Evolutionary conservation across 2,329 filamentous ascomycete genomes (phyloP).

Genomic region (Colletotrichum sp.): DNA sequence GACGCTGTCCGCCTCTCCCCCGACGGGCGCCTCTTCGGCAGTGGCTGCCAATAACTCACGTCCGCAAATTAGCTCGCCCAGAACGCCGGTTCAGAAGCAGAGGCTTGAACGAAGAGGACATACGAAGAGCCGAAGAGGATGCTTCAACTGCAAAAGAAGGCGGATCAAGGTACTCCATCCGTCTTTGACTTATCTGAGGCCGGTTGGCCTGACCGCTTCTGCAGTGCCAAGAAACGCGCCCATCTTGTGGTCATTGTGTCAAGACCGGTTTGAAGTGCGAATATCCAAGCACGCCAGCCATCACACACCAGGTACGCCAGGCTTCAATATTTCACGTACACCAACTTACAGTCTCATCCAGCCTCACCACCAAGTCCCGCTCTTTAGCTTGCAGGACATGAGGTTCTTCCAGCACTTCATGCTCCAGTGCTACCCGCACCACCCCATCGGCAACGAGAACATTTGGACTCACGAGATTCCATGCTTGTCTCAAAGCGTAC

Average conservation of each 20-base stretch:
- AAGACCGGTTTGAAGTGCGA: slow-evolving; percentile 68
- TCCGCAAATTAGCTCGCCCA: background rate
- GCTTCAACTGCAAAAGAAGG: slow-evolving; percentile 70
- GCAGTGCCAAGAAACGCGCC: slow-evolving; percentile 70
- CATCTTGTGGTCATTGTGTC: slow-evolving; percentile 66
- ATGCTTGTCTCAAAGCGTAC: slow-evolving; percentile 68
- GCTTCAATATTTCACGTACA: background rate
- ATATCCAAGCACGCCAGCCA: slow-evolving; percentile 59
- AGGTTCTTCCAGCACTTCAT: slow-evolving; percentile 73
- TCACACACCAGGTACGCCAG: slow-evolving; percentile 53
- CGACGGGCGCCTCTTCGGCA: background rate
- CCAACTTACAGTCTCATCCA: slow-evolving; percentile 27
- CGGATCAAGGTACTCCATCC: slow-evolving; percentile 61
- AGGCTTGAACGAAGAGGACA: slow-evolving; percentile 64
- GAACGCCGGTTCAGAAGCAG: slow-evolving; percentile 34
- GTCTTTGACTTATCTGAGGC: background rate
- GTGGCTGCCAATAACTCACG: background rate
- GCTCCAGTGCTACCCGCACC: slow-evolving; percentile 64
- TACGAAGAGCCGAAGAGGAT: slow-evolving; percentile 69
- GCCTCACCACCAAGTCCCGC: slow-evolving; percentile 62
- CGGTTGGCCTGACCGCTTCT: background rate
- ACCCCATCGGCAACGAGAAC: slow-evolving; percentile 68
- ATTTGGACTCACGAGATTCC: slow-evolving; percentile 73
- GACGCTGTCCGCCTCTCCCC: slow-evolving; percentile 30
- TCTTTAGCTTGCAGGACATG: slow-evolving; percentile 69